phyloP scores from a whole-genome alignment of 2,329 filamentous ascomycete genomes.

The Onygenales sp. region DNA sequence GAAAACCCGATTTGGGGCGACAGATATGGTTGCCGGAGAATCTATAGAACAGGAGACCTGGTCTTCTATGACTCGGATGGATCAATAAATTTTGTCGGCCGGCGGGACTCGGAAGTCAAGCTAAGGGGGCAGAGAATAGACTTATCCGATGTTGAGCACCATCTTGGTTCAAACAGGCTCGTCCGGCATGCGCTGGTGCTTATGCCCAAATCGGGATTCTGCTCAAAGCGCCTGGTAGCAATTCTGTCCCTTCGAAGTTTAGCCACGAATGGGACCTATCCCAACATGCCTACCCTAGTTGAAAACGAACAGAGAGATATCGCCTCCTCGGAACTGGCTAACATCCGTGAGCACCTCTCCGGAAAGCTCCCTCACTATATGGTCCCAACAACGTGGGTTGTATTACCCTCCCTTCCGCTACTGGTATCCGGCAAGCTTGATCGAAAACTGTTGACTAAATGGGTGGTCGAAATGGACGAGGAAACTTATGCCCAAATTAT shows the following conservation, averaged over 20 bases:
- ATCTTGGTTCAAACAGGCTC: not conserved
- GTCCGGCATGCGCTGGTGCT: not conserved
- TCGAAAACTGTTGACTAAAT: constrained; percentile 3
- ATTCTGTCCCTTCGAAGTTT: not conserved
- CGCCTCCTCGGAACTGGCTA: not conserved
- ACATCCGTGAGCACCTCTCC: constrained; percentile 1
- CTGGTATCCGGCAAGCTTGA: constrained; percentile 7
- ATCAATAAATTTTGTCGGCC: constrained; percentile 12
- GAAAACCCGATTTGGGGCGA: constrained; percentile 27
- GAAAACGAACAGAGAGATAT: not conserved
- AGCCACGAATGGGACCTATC: not conserved
- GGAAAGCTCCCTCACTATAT: constrained; percentile 8
- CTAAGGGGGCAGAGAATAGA: constrained; percentile 16
- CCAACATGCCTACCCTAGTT: not conserved
- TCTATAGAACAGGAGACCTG: constrained; percentile 16
- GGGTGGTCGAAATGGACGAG: constrained; percentile 4
- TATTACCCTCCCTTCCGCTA: constrained; percentile 6
- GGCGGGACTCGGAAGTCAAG: constrained; percentile 20
- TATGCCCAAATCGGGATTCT: not conserved
- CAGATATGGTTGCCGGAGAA: constrained; percentile 1
- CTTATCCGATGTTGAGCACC: constrained; percentile 16
- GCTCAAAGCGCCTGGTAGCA: not conserved
- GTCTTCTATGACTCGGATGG: constrained; percentile 12
- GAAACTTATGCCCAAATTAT: not conserved
- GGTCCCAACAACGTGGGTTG: constrained; percentile 8